Evolutionary conservation across 257 asterid genomes (phyloP).

Genomic region (Avicennia marina): DNA sequence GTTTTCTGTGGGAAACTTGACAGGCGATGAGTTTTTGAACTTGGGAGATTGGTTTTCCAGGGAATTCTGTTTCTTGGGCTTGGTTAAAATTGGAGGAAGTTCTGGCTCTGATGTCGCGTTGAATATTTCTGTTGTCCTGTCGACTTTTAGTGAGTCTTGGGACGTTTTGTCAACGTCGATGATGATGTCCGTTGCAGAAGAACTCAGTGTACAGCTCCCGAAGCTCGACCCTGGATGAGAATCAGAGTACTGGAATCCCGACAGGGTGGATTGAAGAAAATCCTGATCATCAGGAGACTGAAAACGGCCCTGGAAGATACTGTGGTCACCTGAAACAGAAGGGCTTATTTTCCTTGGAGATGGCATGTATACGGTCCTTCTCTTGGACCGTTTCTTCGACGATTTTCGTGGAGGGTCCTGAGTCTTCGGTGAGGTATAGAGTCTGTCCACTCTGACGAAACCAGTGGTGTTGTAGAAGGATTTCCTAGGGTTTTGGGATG

Average conservation of each 20-base stretch:
- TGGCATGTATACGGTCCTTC: constrained; percentile 69
- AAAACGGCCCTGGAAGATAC: too few relatives aligned
- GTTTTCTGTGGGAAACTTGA: not conserved
- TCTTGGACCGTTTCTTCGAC: constrained; percentile 36
- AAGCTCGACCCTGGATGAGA: too few relatives aligned
- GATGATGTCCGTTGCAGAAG: too few relatives aligned
- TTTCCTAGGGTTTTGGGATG: constrained; percentile 32
- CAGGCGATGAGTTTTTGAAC: not conserved
- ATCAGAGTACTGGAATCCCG: too few relatives aligned
- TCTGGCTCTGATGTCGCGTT: constrained; percentile 35
- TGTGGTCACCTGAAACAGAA: too few relatives aligned
- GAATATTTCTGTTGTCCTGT: constrained; percentile 25
- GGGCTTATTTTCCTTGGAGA: constrained; percentile 39
- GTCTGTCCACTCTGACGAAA: constrained; percentile 20
- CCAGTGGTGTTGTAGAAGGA: constrained; percentile 46
- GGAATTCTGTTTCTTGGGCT: constrained; percentile 18
- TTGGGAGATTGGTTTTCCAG: too few relatives aligned
- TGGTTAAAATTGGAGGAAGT: constrained; percentile 61
- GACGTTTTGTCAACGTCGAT: too few relatives aligned
- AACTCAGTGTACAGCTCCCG: too few relatives aligned
- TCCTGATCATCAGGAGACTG: too few relatives aligned
- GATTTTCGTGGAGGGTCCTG: constrained; percentile 50
- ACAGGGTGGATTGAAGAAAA: too few relatives aligned
- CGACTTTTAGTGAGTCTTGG: too few relatives aligned
- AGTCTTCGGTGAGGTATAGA: constrained; percentile 27